Conservation (phyloP, 768 basidiomycete species). For the Strobilomyces confusus region DNA sequence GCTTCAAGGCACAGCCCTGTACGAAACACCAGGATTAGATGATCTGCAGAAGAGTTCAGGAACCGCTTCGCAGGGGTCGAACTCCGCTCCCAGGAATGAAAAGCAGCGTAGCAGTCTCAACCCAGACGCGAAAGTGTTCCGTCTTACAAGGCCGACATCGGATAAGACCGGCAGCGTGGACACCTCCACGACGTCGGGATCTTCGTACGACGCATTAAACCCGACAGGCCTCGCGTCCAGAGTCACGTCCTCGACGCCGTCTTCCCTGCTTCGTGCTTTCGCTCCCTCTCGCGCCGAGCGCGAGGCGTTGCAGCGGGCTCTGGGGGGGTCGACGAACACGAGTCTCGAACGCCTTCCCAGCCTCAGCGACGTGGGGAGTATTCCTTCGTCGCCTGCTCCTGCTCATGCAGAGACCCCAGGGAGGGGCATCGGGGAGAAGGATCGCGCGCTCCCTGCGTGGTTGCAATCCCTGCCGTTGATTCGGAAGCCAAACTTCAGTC, state of each 20-base stretch:
- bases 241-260: constrained; percentile 39
- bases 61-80: constrained; percentile 44
- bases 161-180: constrained; percentile 14
- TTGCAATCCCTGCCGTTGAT: constrained; percentile 60
- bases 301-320: constrained; percentile 74
- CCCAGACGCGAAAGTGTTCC: constrained; percentile 84
- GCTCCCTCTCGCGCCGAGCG: constrained; percentile 87
- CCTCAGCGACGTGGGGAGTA: constrained; percentile 70
- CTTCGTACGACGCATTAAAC: constrained; percentile 53
- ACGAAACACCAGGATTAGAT: constrained; percentile 28
- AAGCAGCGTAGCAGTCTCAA: constrained; percentile 69
- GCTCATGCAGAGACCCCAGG: constrained; percentile 36
- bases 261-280: constrained; percentile 70
- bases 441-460: constrained; percentile 56
- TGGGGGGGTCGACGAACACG: constrained; percentile 68
- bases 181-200: constrained; percentile 3
- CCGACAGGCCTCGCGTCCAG: constrained; percentile 50
- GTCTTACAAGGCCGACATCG: constrained; percentile 36
- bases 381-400: constrained; percentile 64
- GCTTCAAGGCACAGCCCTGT: constrained; percentile 30
- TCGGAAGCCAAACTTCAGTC: constrained; percentile 72
- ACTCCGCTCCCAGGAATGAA: constrained; percentile 40
- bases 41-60: constrained; percentile 18
- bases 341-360: constrained; percentile 77
- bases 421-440: constrained; percentile 22